A percentile compares a stretch with the other conserved stretches of the same genome.
Evolutionary conservation across 139 green algal genomes (phyloP).

Genomic region (Volvox reticuliferus): DNA sequence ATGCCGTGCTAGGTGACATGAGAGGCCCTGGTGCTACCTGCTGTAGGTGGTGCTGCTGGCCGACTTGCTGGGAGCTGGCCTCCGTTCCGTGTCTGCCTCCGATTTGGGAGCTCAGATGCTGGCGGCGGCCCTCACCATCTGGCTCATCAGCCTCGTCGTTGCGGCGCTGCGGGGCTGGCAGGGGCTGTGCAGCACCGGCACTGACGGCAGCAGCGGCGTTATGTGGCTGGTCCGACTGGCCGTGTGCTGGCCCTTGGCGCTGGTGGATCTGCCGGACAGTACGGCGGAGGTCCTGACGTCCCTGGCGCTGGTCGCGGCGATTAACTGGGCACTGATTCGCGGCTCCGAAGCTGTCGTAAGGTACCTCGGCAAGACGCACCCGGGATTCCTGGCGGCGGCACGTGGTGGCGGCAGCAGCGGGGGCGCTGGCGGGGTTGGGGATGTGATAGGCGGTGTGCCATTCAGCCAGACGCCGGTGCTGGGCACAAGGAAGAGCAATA

Average conservation of each 20-base stretch:
- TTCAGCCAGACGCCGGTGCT: background rate
- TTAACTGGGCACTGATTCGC: constrained; percentile 52
- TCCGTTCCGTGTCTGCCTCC: constrained; percentile 20
- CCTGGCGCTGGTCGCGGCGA: constrained; percentile 48
- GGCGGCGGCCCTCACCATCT: constrained; percentile 30
- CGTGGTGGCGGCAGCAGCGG: background rate
- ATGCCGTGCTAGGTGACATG: too few species aligned
- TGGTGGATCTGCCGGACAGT: constrained; percentile 57
- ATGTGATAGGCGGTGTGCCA: background rate
- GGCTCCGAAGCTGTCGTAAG: background rate
- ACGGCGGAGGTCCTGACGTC: constrained; percentile 54
- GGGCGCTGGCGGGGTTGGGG: background rate
- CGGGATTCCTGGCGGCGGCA: background rate
- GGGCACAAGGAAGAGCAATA: background rate
- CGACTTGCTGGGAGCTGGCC: constrained; percentile 41
- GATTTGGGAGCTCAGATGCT: constrained; percentile 13
- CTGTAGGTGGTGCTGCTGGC: constrained; percentile 38
- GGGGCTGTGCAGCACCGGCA: background rate
- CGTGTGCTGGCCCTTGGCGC: constrained; percentile 50
- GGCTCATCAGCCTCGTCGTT: constrained; percentile 35
- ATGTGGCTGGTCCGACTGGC: background rate
- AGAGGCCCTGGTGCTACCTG: too few species aligned
- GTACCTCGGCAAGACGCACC: background rate
- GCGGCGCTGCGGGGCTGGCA: constrained; percentile 25
- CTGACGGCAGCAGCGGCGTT: background rate